Evolutionary conservation across 2,329 filamentous ascomycete genomes (phyloP), one percentile per base, ranked within the genome.

Genomic region (Botryotinia globosa): DNA sequence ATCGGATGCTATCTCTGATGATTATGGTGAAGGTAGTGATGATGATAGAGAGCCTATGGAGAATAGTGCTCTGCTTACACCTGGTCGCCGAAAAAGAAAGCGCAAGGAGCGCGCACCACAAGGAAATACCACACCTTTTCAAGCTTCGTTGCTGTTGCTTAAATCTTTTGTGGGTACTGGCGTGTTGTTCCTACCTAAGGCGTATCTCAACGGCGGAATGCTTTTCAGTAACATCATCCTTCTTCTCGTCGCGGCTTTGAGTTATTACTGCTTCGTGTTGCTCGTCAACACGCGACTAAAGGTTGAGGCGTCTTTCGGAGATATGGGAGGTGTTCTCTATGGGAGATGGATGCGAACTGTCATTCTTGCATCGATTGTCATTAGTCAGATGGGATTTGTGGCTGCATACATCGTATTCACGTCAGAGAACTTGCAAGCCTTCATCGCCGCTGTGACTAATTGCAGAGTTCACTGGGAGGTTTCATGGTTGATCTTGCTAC

Each of bases 131-230:
- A 92, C 89, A 67, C 90, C 92, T 5, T 90, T 90, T 75, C 93
- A 92, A 74, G 95, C 96, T 16, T 91, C 92, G 18, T 83, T 98
- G 77, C 87, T 99, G 71, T 86, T 99, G 59, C 89, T 99, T 76
- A 99, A 99, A 85, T 98, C 95, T 0, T 99, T 99, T 80, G 96
- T 99, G 65, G 96, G 97, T 32, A 99, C 96, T 0, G 95, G 95
- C 72, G 95, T 98, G 14, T 85, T 98, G 25, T 98, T 98, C 84
- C 85, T 98, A 48, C 95, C 95, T 0, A 90, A 94, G 65, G 95
- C 96, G 7, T 99, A 96, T 80, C 87, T 98, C 76, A 99, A 97
- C 79, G 96, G 96, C 71, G 96, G 96, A 73, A 98, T 99, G 94
- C 84, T 97, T 25, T 99, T 99, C 83, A 97, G 94, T 79, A 97